phyloP scores from a whole-genome alignment of 2,329 filamentous ascomycete species.

The Stemphylium vesicarium region DNA sequence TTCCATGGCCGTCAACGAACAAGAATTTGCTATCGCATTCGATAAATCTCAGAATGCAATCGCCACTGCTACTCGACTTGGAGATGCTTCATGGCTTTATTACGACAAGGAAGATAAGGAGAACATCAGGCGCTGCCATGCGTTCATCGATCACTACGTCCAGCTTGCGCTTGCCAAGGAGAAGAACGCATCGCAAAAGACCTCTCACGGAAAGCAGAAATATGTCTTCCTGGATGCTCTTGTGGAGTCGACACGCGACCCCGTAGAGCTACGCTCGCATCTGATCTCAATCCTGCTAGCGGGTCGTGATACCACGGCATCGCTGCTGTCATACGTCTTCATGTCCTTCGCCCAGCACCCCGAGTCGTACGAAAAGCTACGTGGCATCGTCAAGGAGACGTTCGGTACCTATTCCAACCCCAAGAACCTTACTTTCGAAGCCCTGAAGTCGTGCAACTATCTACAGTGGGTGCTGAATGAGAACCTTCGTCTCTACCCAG shows the following conservation, averaged over 20 bases:
- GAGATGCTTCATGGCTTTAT: constrained; percentile 40
- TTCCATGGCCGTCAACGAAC: constrained; percentile 20
- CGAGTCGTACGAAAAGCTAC: constrained; percentile 40
- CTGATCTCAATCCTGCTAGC: constrained; percentile 81
- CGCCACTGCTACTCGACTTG: constrained; percentile 30
- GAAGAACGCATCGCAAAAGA: constrained; percentile 19
- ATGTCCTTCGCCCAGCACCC: constrained; percentile 47
- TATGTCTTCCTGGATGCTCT: constrained; percentile 88
- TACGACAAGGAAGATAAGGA: constrained; percentile 36
- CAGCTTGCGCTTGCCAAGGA: constrained; percentile 28
- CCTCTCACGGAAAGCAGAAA: constrained; percentile 25
- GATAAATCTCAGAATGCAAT: constrained; percentile 27
- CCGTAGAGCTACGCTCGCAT: constrained; percentile 77
- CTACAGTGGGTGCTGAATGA: constrained; percentile 46
- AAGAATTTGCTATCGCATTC: constrained; percentile 33
- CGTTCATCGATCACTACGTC: constrained; percentile 38
- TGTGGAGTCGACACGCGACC: constrained; percentile 72
- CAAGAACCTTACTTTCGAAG: constrained; percentile 50
- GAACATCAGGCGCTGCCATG: constrained; percentile 36
- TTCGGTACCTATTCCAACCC: constrained; percentile 52
- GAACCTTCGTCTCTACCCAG: constrained; percentile 43
- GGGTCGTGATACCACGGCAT: constrained; percentile 84
- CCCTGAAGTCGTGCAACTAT: constrained; percentile 41
- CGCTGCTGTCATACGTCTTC: constrained; percentile 77
- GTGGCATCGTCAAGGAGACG: constrained; percentile 44